Conservation (phyloP, 202 grass and related monocot species). For the Alloteropsis angusta region DNA sequence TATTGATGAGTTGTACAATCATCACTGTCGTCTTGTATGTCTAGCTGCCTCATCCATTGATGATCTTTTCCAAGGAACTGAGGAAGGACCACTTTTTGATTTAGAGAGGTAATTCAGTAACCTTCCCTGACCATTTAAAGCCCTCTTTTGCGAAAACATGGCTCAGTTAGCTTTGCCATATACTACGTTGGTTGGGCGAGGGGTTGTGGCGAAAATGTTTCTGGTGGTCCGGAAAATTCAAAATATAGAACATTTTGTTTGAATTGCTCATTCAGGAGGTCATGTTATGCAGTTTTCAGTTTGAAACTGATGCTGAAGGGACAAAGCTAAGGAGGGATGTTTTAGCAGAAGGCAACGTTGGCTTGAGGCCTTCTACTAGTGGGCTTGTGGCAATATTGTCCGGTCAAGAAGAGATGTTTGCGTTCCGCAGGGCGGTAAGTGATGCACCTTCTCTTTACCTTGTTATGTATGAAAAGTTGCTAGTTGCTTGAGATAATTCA, state of each 20-base stretch:
- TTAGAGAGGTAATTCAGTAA: slow-evolving; percentile 63
- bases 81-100: slow-evolving; percentile 90
- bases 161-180: background rate
- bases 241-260: background rate
- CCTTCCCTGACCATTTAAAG: background rate
- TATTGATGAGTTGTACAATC: slow-evolving; percentile 91
- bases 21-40: slow-evolving; percentile 78
- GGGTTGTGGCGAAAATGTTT: background rate
- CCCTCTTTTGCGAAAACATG: background rate
- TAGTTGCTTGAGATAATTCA: background rate
- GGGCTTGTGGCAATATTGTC: slow-evolving; percentile 68
- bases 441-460: background rate
- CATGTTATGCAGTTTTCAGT: slow-evolving; percentile 68
- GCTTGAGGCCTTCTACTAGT: slow-evolving; percentile 33
- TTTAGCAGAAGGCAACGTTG: slow-evolving; percentile 52
- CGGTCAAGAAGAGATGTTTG: slow-evolving; percentile 90
- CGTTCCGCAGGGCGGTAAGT: slow-evolving; percentile 88
- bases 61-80: slow-evolving; percentile 87
- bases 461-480: background rate
- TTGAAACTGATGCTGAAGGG: slow-evolving; percentile 82
- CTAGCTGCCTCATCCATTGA: slow-evolving; percentile 75
- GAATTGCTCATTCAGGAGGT: background rate
- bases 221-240: background rate
- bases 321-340: slow-evolving; percentile 78
- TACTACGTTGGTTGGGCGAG: background rate